A percentile compares a stretch with the other conserved stretches of the same genome.
These are phyloP conservation scores for Coniochaeta pulveracea DNA, from an alignment of 2,329 filamentous ascomycete species.

Conservation along the genomic window DNA sequence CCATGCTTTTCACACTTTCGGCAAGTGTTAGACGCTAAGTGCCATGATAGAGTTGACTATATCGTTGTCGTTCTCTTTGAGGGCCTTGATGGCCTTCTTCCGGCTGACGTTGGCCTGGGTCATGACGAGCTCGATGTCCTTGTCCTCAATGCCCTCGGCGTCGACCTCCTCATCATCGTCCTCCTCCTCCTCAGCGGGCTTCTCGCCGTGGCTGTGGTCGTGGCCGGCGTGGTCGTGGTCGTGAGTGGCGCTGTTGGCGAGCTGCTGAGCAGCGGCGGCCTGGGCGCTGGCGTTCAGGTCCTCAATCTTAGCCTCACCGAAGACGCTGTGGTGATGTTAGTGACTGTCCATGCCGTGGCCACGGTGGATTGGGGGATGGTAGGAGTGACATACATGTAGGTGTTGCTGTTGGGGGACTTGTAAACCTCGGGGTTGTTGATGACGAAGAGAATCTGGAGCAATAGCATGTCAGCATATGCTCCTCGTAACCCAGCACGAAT, in stretches of 20 bases:
- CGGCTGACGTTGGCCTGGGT: conserved; percentile 91
- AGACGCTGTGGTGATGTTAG: conserved; percentile 54
- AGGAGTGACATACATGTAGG: conserved; percentile 84
- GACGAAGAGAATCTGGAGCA: conserved; percentile 83
- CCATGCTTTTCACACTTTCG: too few relatives aligned
- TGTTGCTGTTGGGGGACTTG: conserved; percentile 98
- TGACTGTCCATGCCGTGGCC: too few relatives aligned
- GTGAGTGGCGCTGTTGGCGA: conserved; percentile 64
- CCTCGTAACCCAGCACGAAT: background rate
- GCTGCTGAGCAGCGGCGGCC: conserved; percentile 89
- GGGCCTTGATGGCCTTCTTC: conserved; percentile 97
- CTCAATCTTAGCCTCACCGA: conserved; percentile 99
- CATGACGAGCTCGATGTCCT: conserved; percentile 99
- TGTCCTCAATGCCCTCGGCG: conserved; percentile 87
- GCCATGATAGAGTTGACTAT: conserved; percentile 99
- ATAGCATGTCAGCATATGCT: conserved; percentile 9
- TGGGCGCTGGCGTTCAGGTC: conserved; percentile 98
- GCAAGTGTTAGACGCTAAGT: conserved; percentile 57
- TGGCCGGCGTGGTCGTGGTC: conserved; percentile 60
- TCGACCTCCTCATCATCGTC: conserved; percentile 96
- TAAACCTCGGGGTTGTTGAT: conserved; percentile 99
- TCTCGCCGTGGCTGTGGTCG: conserved; percentile 60
- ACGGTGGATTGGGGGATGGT: too few relatives aligned
- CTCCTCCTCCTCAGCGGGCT: conserved; percentile 72
- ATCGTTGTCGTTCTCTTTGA: conserved; percentile 99